Evolutionary conservation across 1,284 basidiomycete species (phyloP).

Genomic region (Heterobasidion parviporum): DNA sequence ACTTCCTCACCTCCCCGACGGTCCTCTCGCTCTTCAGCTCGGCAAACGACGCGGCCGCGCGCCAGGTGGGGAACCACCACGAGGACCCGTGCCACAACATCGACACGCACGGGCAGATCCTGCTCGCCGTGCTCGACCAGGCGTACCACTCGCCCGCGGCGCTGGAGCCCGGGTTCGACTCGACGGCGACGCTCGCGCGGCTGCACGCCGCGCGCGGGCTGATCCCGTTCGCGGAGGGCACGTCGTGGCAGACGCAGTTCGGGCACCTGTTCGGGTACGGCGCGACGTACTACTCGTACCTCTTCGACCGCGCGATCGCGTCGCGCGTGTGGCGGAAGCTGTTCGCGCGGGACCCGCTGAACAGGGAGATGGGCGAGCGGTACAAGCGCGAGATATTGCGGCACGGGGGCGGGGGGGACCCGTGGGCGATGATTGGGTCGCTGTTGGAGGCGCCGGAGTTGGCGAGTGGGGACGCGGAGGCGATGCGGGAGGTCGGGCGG

Average conservation of each 20-base stretch:
- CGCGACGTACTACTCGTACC: conserved; percentile 95
- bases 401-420: conserved; percentile 87
- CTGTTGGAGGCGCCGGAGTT: conserved; percentile 62
- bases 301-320: conserved; percentile 94
- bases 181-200: conserved; percentile 56
- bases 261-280: conserved; percentile 95
- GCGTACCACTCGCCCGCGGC: conserved; percentile 74
- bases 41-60: conserved; percentile 32
- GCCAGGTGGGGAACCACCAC: conserved; percentile 49
- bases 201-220: conserved; percentile 68
- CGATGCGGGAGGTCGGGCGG: conserved; percentile 84
- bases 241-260: conserved; percentile 93
- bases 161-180: conserved; percentile 54
- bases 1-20: conserved; percentile 79
- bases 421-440: conserved; percentile 87
- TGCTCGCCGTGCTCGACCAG: conserved; percentile 88
- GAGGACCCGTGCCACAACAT: conserved; percentile 65
- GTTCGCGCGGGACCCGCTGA: conserved; percentile 61
- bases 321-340: conserved; percentile 80
- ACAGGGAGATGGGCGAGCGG: conserved; percentile 62
- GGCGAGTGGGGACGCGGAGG: conserved; percentile 62
- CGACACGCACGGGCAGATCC: conserved; percentile 89
- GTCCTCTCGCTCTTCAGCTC: conserved; percentile 76
- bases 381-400: conserved; percentile 73
- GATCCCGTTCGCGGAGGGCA: conserved; percentile 74